Evolutionary conservation across 2,329 filamentous ascomycete genomes (phyloP).

Genomic region (Pseudopyricularia cyperi): DNA sequence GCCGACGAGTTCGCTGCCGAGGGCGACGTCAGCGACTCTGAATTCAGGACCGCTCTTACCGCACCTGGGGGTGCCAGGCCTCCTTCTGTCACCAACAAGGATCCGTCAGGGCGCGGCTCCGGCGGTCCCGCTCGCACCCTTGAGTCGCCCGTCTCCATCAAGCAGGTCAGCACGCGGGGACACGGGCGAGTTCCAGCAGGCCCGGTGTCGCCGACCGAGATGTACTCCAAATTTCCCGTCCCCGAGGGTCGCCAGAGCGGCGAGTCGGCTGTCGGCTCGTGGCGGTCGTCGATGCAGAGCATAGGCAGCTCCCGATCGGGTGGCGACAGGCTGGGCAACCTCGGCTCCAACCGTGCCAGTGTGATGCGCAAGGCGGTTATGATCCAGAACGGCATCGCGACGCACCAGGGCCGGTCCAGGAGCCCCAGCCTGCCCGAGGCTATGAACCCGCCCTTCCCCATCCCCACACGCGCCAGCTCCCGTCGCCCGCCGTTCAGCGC

Average conservation of each 20-base stretch:
- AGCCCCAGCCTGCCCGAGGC: conserved; percentile 53
- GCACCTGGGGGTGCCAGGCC: conserved; percentile 28
- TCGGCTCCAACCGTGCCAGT: conserved; percentile 32
- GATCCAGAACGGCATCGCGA: conserved; percentile 65
- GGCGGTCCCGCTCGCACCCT: background rate
- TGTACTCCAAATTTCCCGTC: conserved; percentile 29
- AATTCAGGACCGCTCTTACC: conserved; percentile 53
- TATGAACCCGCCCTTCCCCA: conserved; percentile 72
- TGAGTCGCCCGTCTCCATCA: background rate
- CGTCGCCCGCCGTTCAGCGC: conserved; percentile 54
- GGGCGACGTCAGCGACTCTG: conserved; percentile 49
- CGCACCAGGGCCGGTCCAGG: conserved; percentile 49
- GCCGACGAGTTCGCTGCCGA: conserved; percentile 45
- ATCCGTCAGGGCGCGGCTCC: background rate
- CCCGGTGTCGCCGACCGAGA: conserved; percentile 19
- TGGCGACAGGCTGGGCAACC: conserved; percentile 22
- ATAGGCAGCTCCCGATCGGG: conserved; percentile 13
- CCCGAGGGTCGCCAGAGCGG: conserved; percentile 13
- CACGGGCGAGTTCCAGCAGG: background rate
- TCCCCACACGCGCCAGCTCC: conserved; percentile 80
- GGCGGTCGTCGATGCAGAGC: conserved; percentile 18
- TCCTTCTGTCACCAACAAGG: background rate
- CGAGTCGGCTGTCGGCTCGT: conserved; percentile 3
- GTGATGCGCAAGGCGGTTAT: conserved; percentile 67
- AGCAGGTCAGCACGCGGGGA: background rate